phyloP scores from a whole-genome alignment of 2,329 filamentous ascomycete genomes.

The Trichoderma oligosporum region DNA sequence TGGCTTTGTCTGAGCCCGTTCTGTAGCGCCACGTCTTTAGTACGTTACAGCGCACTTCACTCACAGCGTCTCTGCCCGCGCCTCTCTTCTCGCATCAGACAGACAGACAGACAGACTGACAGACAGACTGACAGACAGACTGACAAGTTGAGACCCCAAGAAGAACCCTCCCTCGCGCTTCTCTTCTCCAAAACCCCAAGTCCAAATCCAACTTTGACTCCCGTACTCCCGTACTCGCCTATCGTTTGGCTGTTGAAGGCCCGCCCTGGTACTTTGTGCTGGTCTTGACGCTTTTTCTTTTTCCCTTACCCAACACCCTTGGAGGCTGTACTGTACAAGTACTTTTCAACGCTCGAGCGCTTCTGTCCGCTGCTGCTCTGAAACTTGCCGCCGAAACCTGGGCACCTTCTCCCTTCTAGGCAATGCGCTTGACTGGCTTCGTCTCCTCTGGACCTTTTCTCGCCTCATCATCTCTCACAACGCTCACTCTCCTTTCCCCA shows the following conservation, averaged over 20 bases:
- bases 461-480: constrained; percentile 1
- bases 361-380: constrained; percentile 12
- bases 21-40: constrained; percentile 11
- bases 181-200: no score
- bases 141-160: no score
- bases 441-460: neutral
- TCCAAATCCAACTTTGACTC: no score
- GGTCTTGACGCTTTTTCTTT: no score
- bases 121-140: no score
- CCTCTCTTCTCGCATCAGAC: neutral
- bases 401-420: neutral
- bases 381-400: constrained; percentile 12
- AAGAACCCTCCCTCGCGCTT: neutral
- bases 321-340: no score
- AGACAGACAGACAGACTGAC: no score
- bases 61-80: neutral
- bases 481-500: constrained; percentile 13
- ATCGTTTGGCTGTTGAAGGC: no score
- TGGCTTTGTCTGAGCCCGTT: neutral
- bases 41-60: neutral
- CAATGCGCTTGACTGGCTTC: constrained; percentile 4
- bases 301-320: no score
- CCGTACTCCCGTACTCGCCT: no score
- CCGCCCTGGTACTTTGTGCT: no score
- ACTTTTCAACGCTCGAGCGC: neutral